Evolutionary conservation across 176 grass and related monocot species (phyloP).

Genomic region (Chrysopogon serrulatus): DNA sequence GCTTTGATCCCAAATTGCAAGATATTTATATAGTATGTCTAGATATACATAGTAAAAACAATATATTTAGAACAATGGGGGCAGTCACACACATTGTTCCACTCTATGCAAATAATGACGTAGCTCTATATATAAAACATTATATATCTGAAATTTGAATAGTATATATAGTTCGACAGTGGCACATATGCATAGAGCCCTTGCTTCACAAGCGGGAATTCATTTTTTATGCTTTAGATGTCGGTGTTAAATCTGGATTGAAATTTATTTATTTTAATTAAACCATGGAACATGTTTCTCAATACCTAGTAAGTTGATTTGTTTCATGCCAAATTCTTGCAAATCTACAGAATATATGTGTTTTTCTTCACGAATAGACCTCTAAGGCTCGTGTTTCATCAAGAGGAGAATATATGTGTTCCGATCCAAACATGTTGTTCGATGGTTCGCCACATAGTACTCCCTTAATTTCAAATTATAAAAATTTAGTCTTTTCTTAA

Average conservation of each 20-base stretch:
- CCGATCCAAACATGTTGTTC: too few species aligned
- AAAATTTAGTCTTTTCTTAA: too few species aligned
- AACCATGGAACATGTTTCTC: not conserved
- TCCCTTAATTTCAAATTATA: too few species aligned
- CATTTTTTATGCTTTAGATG: not conserved
- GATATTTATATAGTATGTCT: too few species aligned
- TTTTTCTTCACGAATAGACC: not conserved
- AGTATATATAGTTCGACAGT: not conserved
- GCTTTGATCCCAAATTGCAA: too few species aligned
- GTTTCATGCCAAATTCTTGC: not conserved
- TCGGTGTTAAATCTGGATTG: not conserved
- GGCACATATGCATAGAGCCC: not conserved
- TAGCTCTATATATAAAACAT: too few species aligned
- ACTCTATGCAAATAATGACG: not conserved
- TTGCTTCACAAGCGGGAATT: not conserved
- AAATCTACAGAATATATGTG: not conserved
- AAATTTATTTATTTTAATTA: not conserved
- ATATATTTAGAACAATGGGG: not conserved
- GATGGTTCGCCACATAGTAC: too few species aligned
- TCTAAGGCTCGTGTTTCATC: too few species aligned
- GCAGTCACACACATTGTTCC: not conserved
- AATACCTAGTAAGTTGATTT: not conserved
- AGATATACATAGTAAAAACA: not conserved
- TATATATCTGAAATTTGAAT: not conserved
- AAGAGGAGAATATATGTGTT: too few species aligned